Base-by-base conservation (phyloP, 805 yeast genomes). In the Yamadazyma takamatsuzukensis region DNA sequence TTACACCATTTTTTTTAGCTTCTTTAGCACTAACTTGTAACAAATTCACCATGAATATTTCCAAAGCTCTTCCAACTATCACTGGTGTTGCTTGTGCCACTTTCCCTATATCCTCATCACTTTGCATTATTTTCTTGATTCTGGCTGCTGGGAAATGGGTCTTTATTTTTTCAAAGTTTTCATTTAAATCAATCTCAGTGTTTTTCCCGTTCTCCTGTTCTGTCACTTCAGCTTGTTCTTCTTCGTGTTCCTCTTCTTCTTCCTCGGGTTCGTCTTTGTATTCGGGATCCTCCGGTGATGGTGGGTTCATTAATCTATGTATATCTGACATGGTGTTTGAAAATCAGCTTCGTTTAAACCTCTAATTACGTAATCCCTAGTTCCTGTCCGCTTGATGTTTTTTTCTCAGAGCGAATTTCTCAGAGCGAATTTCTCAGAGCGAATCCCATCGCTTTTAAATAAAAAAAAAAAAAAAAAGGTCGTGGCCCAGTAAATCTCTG, bases 71-170 rank as follows among this genome's bases (percentile, higher is more conserved):
- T 6, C 97, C 97, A 6, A 93, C 96, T 12, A 90, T 90, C n/a
- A 90, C 83, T 0, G 99, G 99, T 2, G 99, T 94, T 2, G 96
- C 97, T 53, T 89, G 97, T 3, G 98, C 96, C 4, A 93, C 97
- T 54, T 93, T 93, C 3, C 99, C 99, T 27, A 93, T 89, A 43
- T 93, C 99, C 43, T 93, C 98, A 59, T 93, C 99, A 18, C 94
- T 80, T 54, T 93, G 98, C 96, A 93, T 90, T 38, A 93, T 77
- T 49, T 93, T 86, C 67, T 93, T 93, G 49, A 93, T 88, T 42
- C 97, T 76, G 3, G 97, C 97, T 4, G 88, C 83, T 4, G 95
- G 95, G 57, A 84, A 84, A 53, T 83, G 94, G 21, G 93, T 83
- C 56, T 82, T 83, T 43, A 83, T 79, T 37, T 59, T 64, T 33